Evolutionary conservation across 108 stramenopile species (phyloP).

Genomic region (Chaetoceros muelleri): DNA sequence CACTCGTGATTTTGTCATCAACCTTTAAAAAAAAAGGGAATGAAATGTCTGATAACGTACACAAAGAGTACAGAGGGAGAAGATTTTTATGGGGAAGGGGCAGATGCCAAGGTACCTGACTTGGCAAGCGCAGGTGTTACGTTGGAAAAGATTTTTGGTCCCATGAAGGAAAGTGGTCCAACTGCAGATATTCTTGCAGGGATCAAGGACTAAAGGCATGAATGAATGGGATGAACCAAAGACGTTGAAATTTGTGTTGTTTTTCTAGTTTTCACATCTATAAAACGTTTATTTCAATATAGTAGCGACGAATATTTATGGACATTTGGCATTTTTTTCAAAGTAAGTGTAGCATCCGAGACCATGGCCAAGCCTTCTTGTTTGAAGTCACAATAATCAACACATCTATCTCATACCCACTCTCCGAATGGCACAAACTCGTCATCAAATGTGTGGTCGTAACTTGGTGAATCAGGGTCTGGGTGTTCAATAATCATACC

Average conservation of each 20-base stretch:
- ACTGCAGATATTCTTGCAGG: slow-evolving; percentile 52
- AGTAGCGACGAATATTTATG: too few species aligned
- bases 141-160: slow-evolving; percentile 61
- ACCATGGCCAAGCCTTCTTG: too few species aligned
- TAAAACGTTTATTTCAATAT: too few species aligned
- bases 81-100: slow-evolving; percentile 75
- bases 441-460: slow-evolving; percentile 11
- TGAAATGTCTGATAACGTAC: slow-evolving; percentile 83
- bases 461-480: slow-evolving; percentile 20
- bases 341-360: too few species aligned
- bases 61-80: slow-evolving; percentile 61
- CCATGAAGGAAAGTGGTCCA: slow-evolving; percentile 34
- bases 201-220: slow-evolving; percentile 35
- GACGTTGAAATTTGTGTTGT: not conserved
- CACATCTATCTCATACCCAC: too few species aligned
- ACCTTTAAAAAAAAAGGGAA: slow-evolving; percentile 22
- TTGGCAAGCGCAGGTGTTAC: slow-evolving; percentile 54
- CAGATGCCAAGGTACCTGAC: slow-evolving; percentile 72
- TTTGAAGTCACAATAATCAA: too few species aligned
- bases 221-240: not conserved
- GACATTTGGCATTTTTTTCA: too few species aligned
- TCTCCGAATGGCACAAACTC: too few species aligned
- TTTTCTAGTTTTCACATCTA: too few species aligned
- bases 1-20: not conserved
- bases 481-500: slow-evolving; percentile 15